Conservation (phyloP, 106 monocot genomes). For the Allium sativum region DNA sequence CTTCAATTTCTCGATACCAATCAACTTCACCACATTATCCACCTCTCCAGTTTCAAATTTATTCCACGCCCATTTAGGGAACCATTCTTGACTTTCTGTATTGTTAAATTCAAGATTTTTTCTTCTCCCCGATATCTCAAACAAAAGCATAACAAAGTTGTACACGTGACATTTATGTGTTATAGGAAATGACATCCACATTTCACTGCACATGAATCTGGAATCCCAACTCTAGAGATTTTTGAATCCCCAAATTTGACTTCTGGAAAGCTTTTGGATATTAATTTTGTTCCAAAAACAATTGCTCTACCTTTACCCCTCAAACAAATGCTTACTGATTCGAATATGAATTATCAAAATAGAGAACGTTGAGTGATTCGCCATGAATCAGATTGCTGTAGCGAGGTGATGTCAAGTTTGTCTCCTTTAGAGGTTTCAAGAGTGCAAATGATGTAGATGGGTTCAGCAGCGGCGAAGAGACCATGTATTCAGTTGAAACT, state of each 20-base stretch:
- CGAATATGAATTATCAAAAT: constrained; percentile 19
- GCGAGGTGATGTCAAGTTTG: constrained; percentile 73
- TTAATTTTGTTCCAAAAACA: constrained; percentile 55
- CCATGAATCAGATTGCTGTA: constrained; percentile 37
- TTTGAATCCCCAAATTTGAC: constrained; percentile 29
- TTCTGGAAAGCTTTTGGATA: constrained; percentile 54
- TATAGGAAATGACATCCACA: too few species aligned
- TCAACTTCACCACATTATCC: too few species aligned
- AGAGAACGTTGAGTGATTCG: constrained; percentile 1
- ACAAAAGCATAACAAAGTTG: too few species aligned
- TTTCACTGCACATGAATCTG: constrained; percentile 22
- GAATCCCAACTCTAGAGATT: constrained; percentile 40
- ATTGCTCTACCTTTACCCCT: constrained; percentile 53
- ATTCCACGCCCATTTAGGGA: too few species aligned
- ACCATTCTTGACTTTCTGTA: too few species aligned
- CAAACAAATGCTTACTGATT: constrained; percentile 41
- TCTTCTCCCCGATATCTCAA: too few species aligned
- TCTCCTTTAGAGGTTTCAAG: constrained; percentile 36
- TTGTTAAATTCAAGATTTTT: too few species aligned
- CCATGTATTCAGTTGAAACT: constrained; percentile 97
- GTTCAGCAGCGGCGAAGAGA: constrained; percentile 69
- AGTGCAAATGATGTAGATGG: constrained; percentile 28
- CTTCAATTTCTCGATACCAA: too few species aligned
- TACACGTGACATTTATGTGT: too few species aligned
- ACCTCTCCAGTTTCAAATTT: too few species aligned